phyloP scores from a whole-genome alignment of 2,329 filamentous ascomycete species.

The Furcasterigmium sp. region DNA sequence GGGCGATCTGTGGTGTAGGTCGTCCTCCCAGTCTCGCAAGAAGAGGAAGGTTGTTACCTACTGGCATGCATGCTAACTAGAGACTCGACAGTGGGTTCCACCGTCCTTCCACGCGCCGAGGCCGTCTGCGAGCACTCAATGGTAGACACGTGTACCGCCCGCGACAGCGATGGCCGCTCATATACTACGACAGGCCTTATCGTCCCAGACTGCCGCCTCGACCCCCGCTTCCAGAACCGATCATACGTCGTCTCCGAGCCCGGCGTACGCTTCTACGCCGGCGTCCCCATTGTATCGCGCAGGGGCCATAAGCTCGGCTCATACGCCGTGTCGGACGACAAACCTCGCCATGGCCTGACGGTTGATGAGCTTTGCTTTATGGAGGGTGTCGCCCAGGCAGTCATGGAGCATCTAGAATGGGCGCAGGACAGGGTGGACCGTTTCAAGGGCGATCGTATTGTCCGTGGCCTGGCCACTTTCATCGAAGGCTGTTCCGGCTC shows the following conservation, averaged over 20 bases:
- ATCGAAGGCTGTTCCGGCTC: conserved; percentile 40
- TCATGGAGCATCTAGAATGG: conserved; percentile 58
- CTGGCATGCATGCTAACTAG: too few relatives aligned
- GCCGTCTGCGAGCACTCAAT: conserved; percentile 26
- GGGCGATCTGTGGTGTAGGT: too few relatives aligned
- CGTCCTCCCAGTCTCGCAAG: too few relatives aligned
- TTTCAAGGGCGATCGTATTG: conserved; percentile 47
- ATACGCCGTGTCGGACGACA: conserved; percentile 54
- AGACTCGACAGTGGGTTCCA: too few relatives aligned
- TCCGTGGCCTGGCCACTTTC: conserved; percentile 47
- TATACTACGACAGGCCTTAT: conserved; percentile 23
- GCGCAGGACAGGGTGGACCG: conserved; percentile 45
- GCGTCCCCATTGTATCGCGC: conserved; percentile 54
- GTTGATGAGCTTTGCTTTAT: conserved; percentile 46
- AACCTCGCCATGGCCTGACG: conserved; percentile 44
- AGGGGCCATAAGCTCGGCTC: conserved; percentile 52
- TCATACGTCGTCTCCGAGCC: conserved; percentile 24
- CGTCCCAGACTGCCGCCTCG: conserved; percentile 22
- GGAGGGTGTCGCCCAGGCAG: conserved; percentile 47
- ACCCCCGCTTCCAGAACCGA: conserved; percentile 24
- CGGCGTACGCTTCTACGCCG: conserved; percentile 30
- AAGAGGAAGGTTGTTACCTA: too few relatives aligned
- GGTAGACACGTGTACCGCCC: conserved; percentile 16
- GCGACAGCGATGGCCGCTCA: conserved; percentile 15
- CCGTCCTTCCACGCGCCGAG: conserved; percentile 21